Evolutionary conservation across 768 basidiomycete species (phyloP).

Genomic region (Lepiota brunneoincarnata): DNA sequence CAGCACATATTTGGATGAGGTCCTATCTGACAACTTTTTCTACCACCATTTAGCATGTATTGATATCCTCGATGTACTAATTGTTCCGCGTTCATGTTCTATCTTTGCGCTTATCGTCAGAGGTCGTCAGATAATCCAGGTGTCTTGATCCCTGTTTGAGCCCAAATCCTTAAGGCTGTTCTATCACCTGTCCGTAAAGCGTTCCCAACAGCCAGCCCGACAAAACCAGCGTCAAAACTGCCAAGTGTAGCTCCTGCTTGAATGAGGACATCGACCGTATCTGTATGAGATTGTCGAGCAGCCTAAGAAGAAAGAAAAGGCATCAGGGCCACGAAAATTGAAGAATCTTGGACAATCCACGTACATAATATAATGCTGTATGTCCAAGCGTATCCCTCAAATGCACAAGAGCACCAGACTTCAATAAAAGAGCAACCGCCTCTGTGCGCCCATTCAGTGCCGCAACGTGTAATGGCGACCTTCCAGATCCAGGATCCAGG

Average conservation of each 20-base stretch:
- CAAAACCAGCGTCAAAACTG: slow-evolving; percentile 65
- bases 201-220: slow-evolving; percentile 39
- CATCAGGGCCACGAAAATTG: slow-evolving; percentile 3
- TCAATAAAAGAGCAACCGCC: slow-evolving; percentile 50
- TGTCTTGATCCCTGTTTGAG: slow-evolving; percentile 43
- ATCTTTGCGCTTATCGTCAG: too few relatives aligned
- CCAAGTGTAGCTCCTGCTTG: slow-evolving; percentile 75
- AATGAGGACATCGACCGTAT: slow-evolving; percentile 60
- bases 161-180: slow-evolving; percentile 49
- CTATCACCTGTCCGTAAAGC: slow-evolving; percentile 40
- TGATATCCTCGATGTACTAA: too few relatives aligned
- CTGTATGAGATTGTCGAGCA: slow-evolving; percentile 65
- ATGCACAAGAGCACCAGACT: slow-evolving; percentile 80
- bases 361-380: slow-evolving; percentile 80
- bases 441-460: slow-evolving; percentile 60
- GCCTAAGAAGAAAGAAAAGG: slow-evolving; percentile 42
- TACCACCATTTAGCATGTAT: too few relatives aligned
- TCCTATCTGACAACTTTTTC: neutral
- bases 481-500: slow-evolving; percentile 65
- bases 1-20: neutral
- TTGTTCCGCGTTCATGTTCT: too few relatives aligned
- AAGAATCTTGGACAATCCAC: slow-evolving; percentile 19
- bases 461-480: slow-evolving; percentile 78
- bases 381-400: slow-evolving; percentile 78
- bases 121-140: neutral